Percentiles rank a stretch among this genome's conserved stretches.
Conservation (phyloP, 768 basidiomycete genomes). For the Gloeopeniophorella convolvens region DNA sequence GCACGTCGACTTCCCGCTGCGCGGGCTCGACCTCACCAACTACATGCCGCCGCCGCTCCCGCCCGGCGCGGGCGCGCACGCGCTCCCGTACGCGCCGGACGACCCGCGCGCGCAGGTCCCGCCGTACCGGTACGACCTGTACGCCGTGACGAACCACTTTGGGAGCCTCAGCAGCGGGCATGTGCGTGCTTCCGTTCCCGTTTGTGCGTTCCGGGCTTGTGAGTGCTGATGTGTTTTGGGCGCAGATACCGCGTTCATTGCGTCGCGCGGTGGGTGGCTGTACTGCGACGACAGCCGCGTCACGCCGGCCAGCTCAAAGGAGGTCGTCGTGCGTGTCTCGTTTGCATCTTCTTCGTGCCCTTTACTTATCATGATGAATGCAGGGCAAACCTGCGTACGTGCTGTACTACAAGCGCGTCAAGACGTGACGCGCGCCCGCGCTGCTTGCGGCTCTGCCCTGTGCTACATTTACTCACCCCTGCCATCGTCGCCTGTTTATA, state of each 20-base stretch:
- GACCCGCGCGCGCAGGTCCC: slow-evolving; percentile 82
- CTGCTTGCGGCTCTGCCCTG: no score
- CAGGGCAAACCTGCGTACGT: slow-evolving; percentile 70
- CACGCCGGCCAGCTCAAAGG: slow-evolving; percentile 60
- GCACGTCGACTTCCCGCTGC: slow-evolving; percentile 80
- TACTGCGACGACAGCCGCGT: slow-evolving; percentile 94
- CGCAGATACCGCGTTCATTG: slow-evolving; percentile 92
- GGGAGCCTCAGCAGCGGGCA: slow-evolving; percentile 93
- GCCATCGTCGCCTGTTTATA: no score
- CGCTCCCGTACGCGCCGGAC: slow-evolving; percentile 34
- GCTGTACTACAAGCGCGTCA: slow-evolving; percentile 65
- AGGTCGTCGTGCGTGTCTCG: slow-evolving; percentile 66
- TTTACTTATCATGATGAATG: slow-evolving; percentile 27
- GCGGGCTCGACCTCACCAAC: slow-evolving; percentile 55
- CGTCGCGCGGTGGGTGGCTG: slow-evolving; percentile 82
- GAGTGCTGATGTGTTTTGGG: slow-evolving; percentile 2
- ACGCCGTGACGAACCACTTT: slow-evolving; percentile 93
- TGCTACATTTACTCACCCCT: slow-evolving; percentile 1
- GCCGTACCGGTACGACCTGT: slow-evolving; percentile 90
- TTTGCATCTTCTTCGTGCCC: background rate
- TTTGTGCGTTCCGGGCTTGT: background rate
- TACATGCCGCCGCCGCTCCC: slow-evolving; percentile 82
- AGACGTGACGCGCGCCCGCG: slow-evolving; percentile 7
- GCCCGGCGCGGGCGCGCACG: slow-evolving; percentile 44
- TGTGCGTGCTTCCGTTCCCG: slow-evolving; percentile 54